Evolutionary conservation across 73 alveolate genomes (phyloP).

Genomic region (Paramecium sexaurelia): DNA sequence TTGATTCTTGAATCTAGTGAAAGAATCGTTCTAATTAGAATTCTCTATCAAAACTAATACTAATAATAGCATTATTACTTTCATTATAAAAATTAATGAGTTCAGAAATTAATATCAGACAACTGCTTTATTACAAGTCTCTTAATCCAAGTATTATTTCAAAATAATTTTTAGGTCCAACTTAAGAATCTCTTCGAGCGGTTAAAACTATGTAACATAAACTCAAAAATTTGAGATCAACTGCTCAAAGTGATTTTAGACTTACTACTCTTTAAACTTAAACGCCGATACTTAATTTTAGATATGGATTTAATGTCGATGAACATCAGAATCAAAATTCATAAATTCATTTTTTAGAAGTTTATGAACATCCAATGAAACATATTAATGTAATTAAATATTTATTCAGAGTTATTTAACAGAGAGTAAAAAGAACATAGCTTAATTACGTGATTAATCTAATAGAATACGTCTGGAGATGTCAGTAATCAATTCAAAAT

Average conservation of each 20-base stretch:
- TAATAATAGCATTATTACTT: neutral
- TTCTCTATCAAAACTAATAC: neutral
- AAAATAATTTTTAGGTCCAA: neutral
- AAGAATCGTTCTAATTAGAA: neutral
- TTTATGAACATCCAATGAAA: neutral
- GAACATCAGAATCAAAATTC: neutral
- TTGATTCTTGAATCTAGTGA: neutral
- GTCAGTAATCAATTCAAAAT: neutral
- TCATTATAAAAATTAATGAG: neutral
- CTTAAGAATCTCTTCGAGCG: neutral
- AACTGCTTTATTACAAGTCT: neutral
- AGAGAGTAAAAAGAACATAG: slow-evolving; percentile 5
- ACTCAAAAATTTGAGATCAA: neutral
- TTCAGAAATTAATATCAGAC: slow-evolving; percentile 18
- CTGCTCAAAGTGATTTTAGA: neutral
- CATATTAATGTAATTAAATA: neutral
- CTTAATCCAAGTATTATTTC: neutral
- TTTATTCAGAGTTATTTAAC: neutral
- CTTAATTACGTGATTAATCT: neutral
- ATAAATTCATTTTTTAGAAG: neutral
- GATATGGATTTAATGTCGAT: slow-evolving; percentile 21
- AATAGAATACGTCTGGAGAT: neutral
- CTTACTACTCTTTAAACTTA: neutral
- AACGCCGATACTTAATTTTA: neutral
- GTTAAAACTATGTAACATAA: neutral